Conservation (phyloP, 805 yeast species). For the Debaryomyces maramus region DNA sequence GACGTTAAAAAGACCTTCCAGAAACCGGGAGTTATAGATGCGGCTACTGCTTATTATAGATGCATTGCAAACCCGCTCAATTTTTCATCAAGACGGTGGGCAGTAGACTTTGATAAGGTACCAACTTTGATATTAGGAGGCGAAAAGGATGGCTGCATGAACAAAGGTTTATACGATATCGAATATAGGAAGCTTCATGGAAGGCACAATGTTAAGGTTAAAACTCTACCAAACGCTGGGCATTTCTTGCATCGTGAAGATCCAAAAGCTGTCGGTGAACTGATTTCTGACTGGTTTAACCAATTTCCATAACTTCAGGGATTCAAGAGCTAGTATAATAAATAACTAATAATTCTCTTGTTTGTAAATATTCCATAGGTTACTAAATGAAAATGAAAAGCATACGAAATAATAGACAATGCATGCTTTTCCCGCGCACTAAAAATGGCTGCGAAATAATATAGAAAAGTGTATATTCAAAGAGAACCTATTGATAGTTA, state of each 20-base stretch:
- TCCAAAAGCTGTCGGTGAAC: conserved; percentile 27
- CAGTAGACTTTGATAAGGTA: conserved; percentile 33
- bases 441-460: too few species aligned
- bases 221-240: conserved; percentile 28
- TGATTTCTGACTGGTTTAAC: conserved; percentile 30
- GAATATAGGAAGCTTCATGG: conserved; percentile 20
- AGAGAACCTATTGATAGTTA: too few species aligned
- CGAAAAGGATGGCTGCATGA: conserved; percentile 42
- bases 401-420: too few species aligned
- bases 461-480: too few species aligned
- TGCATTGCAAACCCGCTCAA: conserved; percentile 24
- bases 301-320: conserved; percentile 10
- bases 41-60: conserved; percentile 41
- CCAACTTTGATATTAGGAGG: conserved; percentile 40
- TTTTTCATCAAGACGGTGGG: conserved; percentile 19
- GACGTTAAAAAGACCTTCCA: conserved; percentile 28
- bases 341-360: too few species aligned
- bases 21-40: conserved; percentile 27
- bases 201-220: conserved; percentile 20
- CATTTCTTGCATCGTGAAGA: conserved; percentile 44
- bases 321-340: too few species aligned
- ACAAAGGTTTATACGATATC: conserved; percentile 23
- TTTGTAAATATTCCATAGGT: too few species aligned
- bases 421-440: too few species aligned
- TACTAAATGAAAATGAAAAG: too few species aligned